Conservation (phyloP, 2,329 filamentous ascomycete species). For the Trichoderma sp. region DNA sequence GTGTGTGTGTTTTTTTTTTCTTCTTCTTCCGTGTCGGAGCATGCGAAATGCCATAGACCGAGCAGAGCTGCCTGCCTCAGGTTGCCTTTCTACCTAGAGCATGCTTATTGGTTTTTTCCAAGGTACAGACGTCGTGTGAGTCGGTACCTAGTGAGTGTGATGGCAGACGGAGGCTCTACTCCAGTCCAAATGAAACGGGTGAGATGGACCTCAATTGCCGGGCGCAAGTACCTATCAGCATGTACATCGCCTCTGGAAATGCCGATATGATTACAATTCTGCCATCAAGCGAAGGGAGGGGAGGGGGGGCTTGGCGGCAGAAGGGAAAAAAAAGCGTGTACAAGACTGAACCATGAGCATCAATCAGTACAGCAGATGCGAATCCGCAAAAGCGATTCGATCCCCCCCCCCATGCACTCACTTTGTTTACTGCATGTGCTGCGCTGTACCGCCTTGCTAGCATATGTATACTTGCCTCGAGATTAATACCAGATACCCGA, state of each 20-base stretch:
- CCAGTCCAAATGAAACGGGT: too few species aligned
- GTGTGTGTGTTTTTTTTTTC: background rate
- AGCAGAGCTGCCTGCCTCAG: background rate
- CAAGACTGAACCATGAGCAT: background rate
- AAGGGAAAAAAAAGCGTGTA: background rate
- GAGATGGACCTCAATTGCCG: background rate
- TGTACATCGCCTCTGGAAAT: background rate
- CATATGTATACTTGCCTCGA: background rate
- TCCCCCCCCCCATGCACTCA: background rate
- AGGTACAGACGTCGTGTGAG: too few species aligned
- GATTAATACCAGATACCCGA: conserved; percentile 18
- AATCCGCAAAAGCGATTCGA: too few species aligned
- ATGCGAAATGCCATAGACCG: background rate
- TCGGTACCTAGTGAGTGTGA: too few species aligned
- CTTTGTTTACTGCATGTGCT: background rate
- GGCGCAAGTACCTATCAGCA: background rate
- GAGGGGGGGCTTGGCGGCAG: background rate
- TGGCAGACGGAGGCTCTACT: too few species aligned
- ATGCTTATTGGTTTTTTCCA: background rate
- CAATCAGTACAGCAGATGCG: background rate
- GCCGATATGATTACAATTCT: background rate
- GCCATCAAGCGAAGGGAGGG: background rate
- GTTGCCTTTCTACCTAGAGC: background rate
- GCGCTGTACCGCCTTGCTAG: background rate
- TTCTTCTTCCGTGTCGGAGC: background rate